A percentile compares a stretch with the other conserved stretches of the same genome.
Conservation (phyloP, 352 stramenopile species). For the Globisporangium acanthophoron region DNA sequence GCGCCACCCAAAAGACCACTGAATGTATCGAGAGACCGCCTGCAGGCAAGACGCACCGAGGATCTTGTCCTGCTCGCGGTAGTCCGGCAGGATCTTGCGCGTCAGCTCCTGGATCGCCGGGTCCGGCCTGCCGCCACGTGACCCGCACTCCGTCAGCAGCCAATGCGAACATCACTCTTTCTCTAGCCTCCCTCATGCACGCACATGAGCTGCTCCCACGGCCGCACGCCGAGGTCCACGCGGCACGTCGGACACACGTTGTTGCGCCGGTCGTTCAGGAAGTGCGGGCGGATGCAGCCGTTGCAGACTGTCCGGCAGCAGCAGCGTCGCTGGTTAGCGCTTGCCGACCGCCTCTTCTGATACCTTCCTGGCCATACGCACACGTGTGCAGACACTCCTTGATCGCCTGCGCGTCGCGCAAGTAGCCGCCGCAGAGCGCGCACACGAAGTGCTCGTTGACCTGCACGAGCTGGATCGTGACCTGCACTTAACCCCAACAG, state of each 20-base stretch:
- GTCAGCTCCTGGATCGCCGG: constrained; percentile 50
- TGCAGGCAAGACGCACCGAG: constrained; percentile 21
- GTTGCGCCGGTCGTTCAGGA: constrained; percentile 23
- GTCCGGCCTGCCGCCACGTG: constrained; percentile 28
- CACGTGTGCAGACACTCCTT: constrained; percentile 80
- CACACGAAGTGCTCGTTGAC: constrained; percentile 62
- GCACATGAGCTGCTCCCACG: constrained; percentile 50
- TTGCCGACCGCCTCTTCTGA: neutral
- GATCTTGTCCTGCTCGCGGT: constrained; percentile 26
- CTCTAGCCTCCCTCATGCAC: neutral
- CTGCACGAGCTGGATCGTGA: constrained; percentile 35
- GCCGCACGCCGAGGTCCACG: constrained; percentile 40
- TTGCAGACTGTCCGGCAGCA: constrained; percentile 38
- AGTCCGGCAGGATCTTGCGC: constrained; percentile 44
- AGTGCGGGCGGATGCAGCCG: constrained; percentile 48
- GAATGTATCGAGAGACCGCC: neutral
- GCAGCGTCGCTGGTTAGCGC: neutral
- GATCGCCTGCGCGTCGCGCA: constrained; percentile 63
- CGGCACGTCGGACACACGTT: constrained; percentile 42
- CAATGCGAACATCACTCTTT: neutral
- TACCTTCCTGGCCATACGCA: constrained; percentile 14
- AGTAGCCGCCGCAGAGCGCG: constrained; percentile 61
- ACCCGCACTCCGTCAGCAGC: neutral
- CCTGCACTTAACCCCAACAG: constrained; percentile 12
- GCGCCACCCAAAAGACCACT: neutral